Percentiles rank a stretch among this genome's conserved stretches.
Conservation (phyloP, 2,329 filamentous ascomycete genomes). For the Colletotrichum sp. region DNA sequence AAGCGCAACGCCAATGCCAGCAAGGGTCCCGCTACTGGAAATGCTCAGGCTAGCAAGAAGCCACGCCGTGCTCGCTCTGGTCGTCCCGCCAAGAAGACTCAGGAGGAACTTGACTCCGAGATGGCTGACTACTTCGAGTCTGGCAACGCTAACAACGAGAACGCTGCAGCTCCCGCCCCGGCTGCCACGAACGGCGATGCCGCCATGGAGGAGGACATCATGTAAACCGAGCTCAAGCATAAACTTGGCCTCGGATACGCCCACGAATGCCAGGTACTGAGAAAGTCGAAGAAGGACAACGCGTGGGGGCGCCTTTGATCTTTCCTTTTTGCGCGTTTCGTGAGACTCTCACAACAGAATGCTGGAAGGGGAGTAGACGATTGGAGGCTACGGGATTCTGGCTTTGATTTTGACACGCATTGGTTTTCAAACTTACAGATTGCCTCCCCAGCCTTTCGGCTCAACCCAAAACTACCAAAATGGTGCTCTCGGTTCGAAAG, state of each 20-base stretch:
- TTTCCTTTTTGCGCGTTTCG: slow-evolving; percentile 13
- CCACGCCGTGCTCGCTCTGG: slow-evolving; percentile 61
- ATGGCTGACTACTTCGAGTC: slow-evolving; percentile 93
- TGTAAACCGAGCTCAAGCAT: slow-evolving; percentile 34
- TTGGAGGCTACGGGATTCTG: slow-evolving; percentile 10
- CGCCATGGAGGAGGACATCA: slow-evolving; percentile 71
- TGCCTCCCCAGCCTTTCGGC: slow-evolving; percentile 9
- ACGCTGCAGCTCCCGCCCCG: slow-evolving; percentile 50
- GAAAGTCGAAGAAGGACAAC: not conserved
- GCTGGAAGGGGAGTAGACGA: slow-evolving; percentile 5
- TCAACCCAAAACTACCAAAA: slow-evolving; percentile 5
- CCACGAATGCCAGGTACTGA: not conserved
- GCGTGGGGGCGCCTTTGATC: not conserved
- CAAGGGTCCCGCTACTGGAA: slow-evolving; percentile 46
- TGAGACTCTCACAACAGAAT: slow-evolving; percentile 7
- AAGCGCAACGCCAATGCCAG: slow-evolving; percentile 63
- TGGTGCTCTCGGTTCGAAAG: not conserved
- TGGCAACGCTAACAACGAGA: slow-evolving; percentile 45
- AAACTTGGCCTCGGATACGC: not conserved
- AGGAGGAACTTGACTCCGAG: slow-evolving; percentile 94
- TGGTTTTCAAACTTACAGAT: slow-evolving; percentile 18
- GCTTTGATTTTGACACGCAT: slow-evolving; percentile 12
- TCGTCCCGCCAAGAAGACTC: slow-evolving; percentile 82
- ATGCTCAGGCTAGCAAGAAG: slow-evolving; percentile 57
- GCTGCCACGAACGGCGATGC: slow-evolving; percentile 57